Evolutionary conservation across 805 yeast genomes (phyloP).

Genomic region (Huiozyma naganishii): DNA sequence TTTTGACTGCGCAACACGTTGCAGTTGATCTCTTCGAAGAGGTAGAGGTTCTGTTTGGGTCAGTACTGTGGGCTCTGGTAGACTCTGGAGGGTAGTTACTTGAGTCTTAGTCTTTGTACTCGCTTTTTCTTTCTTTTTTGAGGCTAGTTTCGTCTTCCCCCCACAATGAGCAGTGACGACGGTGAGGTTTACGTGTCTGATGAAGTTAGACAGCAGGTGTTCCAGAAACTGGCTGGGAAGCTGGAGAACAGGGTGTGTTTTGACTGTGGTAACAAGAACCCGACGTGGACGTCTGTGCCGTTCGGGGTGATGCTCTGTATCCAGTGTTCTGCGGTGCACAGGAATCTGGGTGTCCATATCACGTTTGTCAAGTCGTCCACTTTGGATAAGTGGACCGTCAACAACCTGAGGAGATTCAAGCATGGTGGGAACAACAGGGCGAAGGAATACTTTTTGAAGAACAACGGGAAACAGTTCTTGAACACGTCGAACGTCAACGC

Average conservation of each 20-base stretch:
- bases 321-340: slow-evolving; percentile 91
- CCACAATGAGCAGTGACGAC: slow-evolving; percentile 19
- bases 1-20: no score
- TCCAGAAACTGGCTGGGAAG: slow-evolving; percentile 47
- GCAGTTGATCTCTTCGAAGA: no score
- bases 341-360: slow-evolving; percentile 92
- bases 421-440: slow-evolving; percentile 89
- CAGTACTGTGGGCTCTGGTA: no score
- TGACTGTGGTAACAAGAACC: slow-evolving; percentile 88
- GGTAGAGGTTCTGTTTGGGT: no score
- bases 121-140: no score
- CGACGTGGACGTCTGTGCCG: slow-evolving; percentile 97
- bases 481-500: slow-evolving; percentile 43
- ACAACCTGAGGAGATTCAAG: slow-evolving; percentile 83
- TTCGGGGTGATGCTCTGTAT: slow-evolving; percentile 87
- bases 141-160: no score
- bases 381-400: slow-evolving; percentile 88
- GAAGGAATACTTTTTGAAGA: slow-evolving; percentile 68
- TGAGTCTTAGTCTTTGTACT: no score
- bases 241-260: slow-evolving; percentile 80
- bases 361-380: slow-evolving; percentile 88
- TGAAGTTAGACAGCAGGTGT: slow-evolving; percentile 59
- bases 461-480: slow-evolving; percentile 73
- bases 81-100: no score
- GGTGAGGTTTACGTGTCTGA: slow-evolving; percentile 41